Evolutionary conservation across 2,329 filamentous ascomycete genomes (phyloP).

Genomic region (Fusarium redolens): DNA sequence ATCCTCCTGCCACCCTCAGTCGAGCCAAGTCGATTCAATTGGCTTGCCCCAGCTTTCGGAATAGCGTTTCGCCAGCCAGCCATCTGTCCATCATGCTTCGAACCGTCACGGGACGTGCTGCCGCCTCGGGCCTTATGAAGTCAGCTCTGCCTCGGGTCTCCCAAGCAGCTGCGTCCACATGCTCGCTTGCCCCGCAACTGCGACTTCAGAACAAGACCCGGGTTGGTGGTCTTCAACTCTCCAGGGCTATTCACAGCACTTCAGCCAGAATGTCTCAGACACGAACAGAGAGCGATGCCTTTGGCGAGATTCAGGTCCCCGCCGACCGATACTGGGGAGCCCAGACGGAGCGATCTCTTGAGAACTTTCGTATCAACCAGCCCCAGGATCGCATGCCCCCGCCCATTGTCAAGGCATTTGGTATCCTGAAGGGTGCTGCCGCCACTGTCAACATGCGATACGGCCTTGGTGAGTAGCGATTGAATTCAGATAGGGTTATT

Average conservation of each 20-base stretch:
- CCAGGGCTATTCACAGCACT: constrained; percentile 56
- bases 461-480: constrained; percentile 75
- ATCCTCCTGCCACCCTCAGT: constrained; percentile 2
- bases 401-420: constrained; percentile 91
- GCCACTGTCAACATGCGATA: constrained; percentile 95
- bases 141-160: constrained; percentile 42
- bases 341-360: constrained; percentile 94
- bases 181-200: constrained; percentile 42
- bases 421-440: constrained; percentile 96
- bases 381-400: constrained; percentile 98
- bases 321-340: constrained; percentile 98
- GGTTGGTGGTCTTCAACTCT: constrained; percentile 35
- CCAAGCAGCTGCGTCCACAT: constrained; percentile 41
- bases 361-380: constrained; percentile 99
- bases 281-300: constrained; percentile 94
- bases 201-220: constrained; percentile 35
- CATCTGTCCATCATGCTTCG: constrained; percentile 44
- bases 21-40: constrained; percentile 28
- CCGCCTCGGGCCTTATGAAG: constrained; percentile 41
- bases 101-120: constrained; percentile 44
- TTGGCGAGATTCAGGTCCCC: constrained; percentile 94
- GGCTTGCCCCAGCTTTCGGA: constrained; percentile 18
- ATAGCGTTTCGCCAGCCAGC: constrained; percentile 30
- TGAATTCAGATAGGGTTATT: not conserved
- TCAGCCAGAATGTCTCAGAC: constrained; percentile 65